phyloP scores from a whole-genome alignment of 108 stramenopile genomes.

The Nitzschia inconspicua region DNA sequence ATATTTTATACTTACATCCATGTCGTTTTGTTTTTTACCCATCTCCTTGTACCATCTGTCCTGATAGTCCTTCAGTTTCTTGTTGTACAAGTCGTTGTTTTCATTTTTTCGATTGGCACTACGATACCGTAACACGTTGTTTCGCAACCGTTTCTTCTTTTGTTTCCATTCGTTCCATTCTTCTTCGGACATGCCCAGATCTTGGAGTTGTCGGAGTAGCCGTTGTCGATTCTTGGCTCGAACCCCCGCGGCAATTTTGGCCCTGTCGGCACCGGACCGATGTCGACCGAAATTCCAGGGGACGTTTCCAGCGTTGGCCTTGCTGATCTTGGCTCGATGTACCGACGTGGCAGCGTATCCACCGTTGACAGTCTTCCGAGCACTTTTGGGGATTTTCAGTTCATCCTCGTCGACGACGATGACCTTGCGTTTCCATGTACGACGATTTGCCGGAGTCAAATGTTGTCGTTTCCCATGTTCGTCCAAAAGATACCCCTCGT shows the following conservation, averaged over 20 bases:
- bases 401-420: slow-evolving; percentile 1
- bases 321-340: slow-evolving; percentile 26
- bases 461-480: no score
- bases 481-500: no score
- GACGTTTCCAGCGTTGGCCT: slow-evolving; percentile 48
- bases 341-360: slow-evolving; percentile 50
- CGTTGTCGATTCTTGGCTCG: slow-evolving; percentile 45
- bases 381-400: slow-evolving; percentile 11
- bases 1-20: neutral
- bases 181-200: slow-evolving; percentile 49
- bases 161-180: slow-evolving; percentile 32
- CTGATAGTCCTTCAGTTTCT: no score
- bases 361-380: slow-evolving; percentile 38
- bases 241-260: slow-evolving; percentile 46
- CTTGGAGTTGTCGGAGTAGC: slow-evolving; percentile 33
- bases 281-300: slow-evolving; percentile 60
- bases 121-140: slow-evolving; percentile 37
- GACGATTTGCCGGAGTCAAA: no score
- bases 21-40: neutral
- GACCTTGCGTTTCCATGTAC: no score
- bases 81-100: neutral
- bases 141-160: slow-evolving; percentile 42
- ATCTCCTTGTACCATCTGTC: no score
- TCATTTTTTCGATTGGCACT: slow-evolving; percentile 23
- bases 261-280: slow-evolving; percentile 29